Percentiles rank a stretch among this genome's conserved stretches.
Evolutionary conservation across 306 rosid species (phyloP).

Genomic region (Dalbergia cultrata): DNA sequence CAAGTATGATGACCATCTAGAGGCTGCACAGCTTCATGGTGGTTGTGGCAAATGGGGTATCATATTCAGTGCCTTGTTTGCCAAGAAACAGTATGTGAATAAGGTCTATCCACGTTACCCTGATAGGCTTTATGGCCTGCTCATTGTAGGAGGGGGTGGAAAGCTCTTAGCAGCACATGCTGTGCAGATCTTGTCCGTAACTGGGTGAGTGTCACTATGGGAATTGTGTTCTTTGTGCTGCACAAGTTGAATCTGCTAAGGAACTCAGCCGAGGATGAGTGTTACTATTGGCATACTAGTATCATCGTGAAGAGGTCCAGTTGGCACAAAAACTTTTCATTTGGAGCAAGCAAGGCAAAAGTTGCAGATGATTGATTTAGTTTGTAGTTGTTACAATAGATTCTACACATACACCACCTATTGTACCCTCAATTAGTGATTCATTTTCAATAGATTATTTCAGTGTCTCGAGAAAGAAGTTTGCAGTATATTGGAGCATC

Average conservation of each 20-base stretch:
- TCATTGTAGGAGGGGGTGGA: slow-evolving; percentile 63
- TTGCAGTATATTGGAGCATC: background rate
- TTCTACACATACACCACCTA: slow-evolving; percentile 8
- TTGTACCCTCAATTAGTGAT: background rate
- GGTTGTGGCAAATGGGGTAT: slow-evolving; percentile 76
- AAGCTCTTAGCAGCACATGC: slow-evolving; percentile 61
- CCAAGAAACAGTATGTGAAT: slow-evolving; percentile 56
- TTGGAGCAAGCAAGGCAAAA: slow-evolving; percentile 1
- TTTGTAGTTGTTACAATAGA: background rate
- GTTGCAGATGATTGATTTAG: slow-evolving; percentile 24
- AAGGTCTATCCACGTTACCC: slow-evolving; percentile 56
- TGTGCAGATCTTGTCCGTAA: slow-evolving; percentile 53
- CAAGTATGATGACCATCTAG: slow-evolving; percentile 67
- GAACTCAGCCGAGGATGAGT: slow-evolving; percentile 60
- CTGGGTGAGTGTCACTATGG: slow-evolving; percentile 72
- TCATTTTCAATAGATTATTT: background rate
- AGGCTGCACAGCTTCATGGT: slow-evolving; percentile 72
- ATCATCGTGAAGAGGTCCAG: slow-evolving; percentile 20
- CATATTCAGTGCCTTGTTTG: slow-evolving; percentile 62
- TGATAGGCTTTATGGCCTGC: slow-evolving; percentile 59
- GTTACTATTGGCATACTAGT: slow-evolving; percentile 58
- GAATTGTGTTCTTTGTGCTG: slow-evolving; percentile 58
- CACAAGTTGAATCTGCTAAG: slow-evolving; percentile 57
- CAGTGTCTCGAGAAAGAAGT: background rate
- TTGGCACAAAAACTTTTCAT: background rate